Evolutionary conservation across 1,284 basidiomycete species (phyloP).

Genomic region (Pisolithus thermaeus): DNA sequence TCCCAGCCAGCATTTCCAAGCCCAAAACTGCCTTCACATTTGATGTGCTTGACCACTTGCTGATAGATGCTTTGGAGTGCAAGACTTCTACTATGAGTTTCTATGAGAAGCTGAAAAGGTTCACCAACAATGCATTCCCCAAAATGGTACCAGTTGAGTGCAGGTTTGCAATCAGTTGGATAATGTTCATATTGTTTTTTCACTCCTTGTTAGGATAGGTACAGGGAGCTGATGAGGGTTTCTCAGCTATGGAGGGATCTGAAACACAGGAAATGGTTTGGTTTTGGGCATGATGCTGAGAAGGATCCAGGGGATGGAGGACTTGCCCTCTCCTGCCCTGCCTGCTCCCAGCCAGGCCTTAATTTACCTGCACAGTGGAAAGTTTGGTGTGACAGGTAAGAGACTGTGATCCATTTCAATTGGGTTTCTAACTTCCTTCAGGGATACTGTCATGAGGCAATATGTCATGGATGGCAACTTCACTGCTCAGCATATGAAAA

Average conservation of each 20-base stretch:
- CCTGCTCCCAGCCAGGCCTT: slow-evolving; percentile 1
- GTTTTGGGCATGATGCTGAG: too few species aligned
- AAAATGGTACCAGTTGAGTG: slow-evolving; percentile 8
- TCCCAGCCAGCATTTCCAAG: too few species aligned
- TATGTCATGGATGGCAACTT: slow-evolving; percentile 16
- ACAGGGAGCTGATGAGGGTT: slow-evolving; percentile 8
- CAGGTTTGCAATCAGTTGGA: slow-evolving; percentile 10
- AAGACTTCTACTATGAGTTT: too few species aligned
- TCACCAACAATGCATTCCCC: slow-evolving; percentile 15
- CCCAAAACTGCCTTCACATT: too few species aligned
- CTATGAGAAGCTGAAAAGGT: slow-evolving; percentile 13
- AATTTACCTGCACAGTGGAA: slow-evolving; percentile 5
- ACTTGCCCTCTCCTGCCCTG: too few species aligned
- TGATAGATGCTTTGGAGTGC: too few species aligned
- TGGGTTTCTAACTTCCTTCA: not conserved
- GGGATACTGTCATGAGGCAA: not conserved
- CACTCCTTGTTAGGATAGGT: slow-evolving; percentile 7
- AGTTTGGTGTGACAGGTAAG: not conserved
- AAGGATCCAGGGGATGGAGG: too few species aligned
- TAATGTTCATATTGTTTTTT: too few species aligned
- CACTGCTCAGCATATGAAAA: too few species aligned
- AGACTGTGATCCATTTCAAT: not conserved
- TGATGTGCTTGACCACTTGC: too few species aligned
- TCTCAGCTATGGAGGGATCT: slow-evolving; percentile 6
- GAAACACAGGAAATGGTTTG: too few species aligned